Evolutionary conservation across 345 rosid species (phyloP), one percentile per base, ranked within the genome.

Genomic region (Euphorbia pulcherrima): DNA sequence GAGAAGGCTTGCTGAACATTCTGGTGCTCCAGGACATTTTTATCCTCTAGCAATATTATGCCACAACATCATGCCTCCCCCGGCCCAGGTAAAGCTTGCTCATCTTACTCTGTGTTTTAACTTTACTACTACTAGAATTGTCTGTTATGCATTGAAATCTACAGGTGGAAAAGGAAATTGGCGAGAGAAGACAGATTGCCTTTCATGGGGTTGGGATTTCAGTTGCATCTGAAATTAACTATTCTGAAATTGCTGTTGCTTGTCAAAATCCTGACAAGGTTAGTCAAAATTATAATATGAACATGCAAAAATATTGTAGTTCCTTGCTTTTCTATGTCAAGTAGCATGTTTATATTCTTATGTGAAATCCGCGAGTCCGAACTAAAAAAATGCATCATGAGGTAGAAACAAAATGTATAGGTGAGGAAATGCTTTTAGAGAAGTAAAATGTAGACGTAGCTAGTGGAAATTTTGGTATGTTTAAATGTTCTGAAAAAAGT

Each of bases 21-120:
- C 96, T 73, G 96, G 90, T 56, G 80, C 78, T 74, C 92, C 92
- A 5, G 92, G 88, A 60, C 96, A 89, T 79, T 65, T 89, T 39
- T 93, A 87, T 68, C 98, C 97, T 12, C 75, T 90, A 74, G 83
- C 96, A 69, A 72, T 93, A 67, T 79, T 87, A 64, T 93, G 98
- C 82, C 62, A 87, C 72, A 91, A 87, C 76, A 88, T 94, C 72
- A 94, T 94, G 97, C 99, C 99, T 4, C 99, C 99, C 83, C 99
- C 99, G 28, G 69, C 69, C 2, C 83, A 81, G 84, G 99, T 90
- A 67, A 66, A 63, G 39, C 47, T 59, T 68, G 51, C 52, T 26
- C 63, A 10, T 47, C 17, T 52, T 10, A 2, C 56, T 52, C 55
- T 51, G 27, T 52, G 27, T 52, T 23, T 21, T 1, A 20, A 8